Evolutionary conservation across 2,329 filamentous ascomycete species (phyloP).

Genomic region (Neurospora sp.): DNA sequence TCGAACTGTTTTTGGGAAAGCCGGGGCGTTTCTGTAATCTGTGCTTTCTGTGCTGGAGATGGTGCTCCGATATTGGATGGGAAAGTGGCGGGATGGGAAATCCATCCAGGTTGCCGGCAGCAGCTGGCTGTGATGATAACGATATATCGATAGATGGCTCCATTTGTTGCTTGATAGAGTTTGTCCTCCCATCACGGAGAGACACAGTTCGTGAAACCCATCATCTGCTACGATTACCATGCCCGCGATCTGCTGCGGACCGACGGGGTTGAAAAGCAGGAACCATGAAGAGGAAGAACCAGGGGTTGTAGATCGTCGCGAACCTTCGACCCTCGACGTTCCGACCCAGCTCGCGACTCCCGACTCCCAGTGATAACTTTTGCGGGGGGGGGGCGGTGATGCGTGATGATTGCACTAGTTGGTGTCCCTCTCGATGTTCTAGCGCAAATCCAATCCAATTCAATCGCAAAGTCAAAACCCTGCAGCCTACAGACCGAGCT

Average conservation of each 20-base stretch:
- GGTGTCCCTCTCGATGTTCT: not conserved
- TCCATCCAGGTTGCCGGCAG: not conserved
- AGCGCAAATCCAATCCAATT: not conserved
- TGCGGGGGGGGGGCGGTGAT: not conserved
- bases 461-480: not conserved
- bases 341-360: not conserved
- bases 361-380: not conserved
- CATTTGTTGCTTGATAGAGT: not conserved
- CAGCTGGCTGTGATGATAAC: not conserved
- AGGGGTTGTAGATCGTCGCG: not conserved
- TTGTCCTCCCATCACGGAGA: not conserved
- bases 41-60: not conserved
- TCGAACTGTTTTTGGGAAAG: not conserved
- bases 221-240: not conserved
- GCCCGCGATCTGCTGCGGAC: not conserved
- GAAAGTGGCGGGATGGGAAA: not conserved
- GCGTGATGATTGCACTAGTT: not conserved
- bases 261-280: not conserved
- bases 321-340: not conserved
- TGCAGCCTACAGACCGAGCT: not conserved
- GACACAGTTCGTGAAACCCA: not conserved
- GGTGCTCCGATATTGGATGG: not conserved
- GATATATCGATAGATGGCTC: not conserved
- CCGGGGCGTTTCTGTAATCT: not conserved
- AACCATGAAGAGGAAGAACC: not conserved